Conservation (phyloP, 2,329 filamentous ascomycete species). For the Seiridium unicorne region DNA sequence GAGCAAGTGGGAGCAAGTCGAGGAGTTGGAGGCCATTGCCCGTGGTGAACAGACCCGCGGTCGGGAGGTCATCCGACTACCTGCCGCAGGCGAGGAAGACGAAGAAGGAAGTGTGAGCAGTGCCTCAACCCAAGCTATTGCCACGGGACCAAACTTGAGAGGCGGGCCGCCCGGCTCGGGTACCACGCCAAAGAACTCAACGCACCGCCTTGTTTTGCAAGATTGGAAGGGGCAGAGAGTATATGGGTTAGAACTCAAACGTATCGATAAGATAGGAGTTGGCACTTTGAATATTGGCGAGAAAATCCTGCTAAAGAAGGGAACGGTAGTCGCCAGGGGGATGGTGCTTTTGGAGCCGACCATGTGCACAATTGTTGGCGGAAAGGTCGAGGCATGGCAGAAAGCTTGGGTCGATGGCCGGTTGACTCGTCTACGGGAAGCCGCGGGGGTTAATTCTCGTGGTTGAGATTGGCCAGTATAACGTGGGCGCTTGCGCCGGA, state of each 20-base stretch:
- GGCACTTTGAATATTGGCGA: conserved; percentile 70
- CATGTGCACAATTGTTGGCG: conserved; percentile 73
- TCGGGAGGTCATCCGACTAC: conserved; percentile 75
- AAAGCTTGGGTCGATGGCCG: conserved; percentile 72
- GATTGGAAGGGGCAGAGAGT: conserved; percentile 70
- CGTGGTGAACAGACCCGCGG: conserved; percentile 74
- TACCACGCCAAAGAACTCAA: conserved; percentile 44
- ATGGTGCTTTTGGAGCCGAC: conserved; percentile 73
- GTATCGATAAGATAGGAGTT: conserved; percentile 64
- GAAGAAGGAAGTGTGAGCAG: conserved; percentile 42
- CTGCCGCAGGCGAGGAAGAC: conserved; percentile 39
- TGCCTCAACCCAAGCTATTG: conserved; percentile 15
- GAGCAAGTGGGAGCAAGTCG: conserved; percentile 83
- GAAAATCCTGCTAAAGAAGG: conserved; percentile 72
- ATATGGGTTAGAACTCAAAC: conserved; percentile 70
- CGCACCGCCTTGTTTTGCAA: conserved; percentile 80
- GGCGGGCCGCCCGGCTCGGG: conserved; percentile 12
- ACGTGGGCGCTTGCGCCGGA: not conserved
- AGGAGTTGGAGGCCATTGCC: conserved; percentile 72
- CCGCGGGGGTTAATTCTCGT: conserved; percentile 39
- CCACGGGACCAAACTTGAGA: conserved; percentile 7
- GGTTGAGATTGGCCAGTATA: not conserved
- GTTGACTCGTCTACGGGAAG: conserved; percentile 66
- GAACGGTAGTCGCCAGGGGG: conserved; percentile 68
- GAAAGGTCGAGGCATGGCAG: conserved; percentile 81